A percentile compares a stretch with the other conserved stretches of the same genome.
Conservation (phyloP, 2,329 filamentous ascomycete species). For the Monilinia polystroma region DNA sequence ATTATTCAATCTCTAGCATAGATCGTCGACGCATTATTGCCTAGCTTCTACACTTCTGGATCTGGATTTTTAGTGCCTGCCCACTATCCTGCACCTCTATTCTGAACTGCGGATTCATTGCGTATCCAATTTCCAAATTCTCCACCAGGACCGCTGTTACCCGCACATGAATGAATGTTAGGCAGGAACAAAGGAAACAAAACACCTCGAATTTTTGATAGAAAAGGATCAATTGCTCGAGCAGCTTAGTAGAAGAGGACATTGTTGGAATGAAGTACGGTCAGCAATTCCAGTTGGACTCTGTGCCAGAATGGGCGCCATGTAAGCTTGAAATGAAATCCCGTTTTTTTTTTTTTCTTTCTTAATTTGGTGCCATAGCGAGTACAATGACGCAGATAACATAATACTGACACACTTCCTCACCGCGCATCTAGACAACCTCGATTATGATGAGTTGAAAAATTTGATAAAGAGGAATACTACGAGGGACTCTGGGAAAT, state of each 20-base stretch:
- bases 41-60: neutral
- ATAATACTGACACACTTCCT: conserved; percentile 21
- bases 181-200: conserved; percentile 5
- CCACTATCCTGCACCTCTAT: neutral
- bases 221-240: conserved; percentile 10
- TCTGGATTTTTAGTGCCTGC: neutral
- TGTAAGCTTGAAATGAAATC: conserved; percentile 49
- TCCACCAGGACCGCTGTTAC: conserved; percentile 14
- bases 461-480: conserved; percentile 80
- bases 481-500: conserved; percentile 65
- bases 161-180: conserved; percentile 7
- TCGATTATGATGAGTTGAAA: conserved; percentile 87
- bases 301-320: conserved; percentile 78
- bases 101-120: conserved; percentile 15
- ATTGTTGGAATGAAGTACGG: conserved; percentile 68
- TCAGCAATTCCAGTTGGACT: conserved; percentile 69
- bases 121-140: conserved; percentile 3
- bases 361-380: neutral
- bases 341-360: neutral
- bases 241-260: neutral
- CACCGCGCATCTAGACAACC: conserved; percentile 59
- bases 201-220: neutral
- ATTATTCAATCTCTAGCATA: neutral
- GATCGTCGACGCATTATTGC: neutral
- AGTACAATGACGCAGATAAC: conserved; percentile 18